A percentile compares a stretch with the other conserved stretches of the same genome.
phyloP scores from a whole-genome alignment of 352 stramenopile genomes.

The Phytophthora tentaculata region DNA sequence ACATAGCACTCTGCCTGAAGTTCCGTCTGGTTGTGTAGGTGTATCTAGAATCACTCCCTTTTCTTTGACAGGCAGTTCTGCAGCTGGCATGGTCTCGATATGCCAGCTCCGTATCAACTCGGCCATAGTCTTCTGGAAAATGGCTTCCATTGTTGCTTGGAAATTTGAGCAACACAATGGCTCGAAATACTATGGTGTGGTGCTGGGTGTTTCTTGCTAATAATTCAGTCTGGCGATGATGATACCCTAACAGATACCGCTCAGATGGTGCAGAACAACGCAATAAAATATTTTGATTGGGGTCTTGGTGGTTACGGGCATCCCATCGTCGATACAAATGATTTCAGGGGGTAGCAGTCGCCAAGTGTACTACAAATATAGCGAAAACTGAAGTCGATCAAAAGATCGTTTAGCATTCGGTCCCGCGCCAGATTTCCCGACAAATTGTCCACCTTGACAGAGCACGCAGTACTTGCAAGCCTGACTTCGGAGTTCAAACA shows the following conservation, averaged over 20 bases:
- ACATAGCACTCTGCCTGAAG: conserved; percentile 9
- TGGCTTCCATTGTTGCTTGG: neutral
- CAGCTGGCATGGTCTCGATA: neutral
- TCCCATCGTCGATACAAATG: neutral
- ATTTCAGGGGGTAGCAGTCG: conserved; percentile 8
- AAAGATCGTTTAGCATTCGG: conserved; percentile 3
- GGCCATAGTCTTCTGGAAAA: conserved; percentile 2
- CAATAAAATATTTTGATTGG: neutral
- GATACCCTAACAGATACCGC: conserved; percentile 5
- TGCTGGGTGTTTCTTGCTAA: neutral
- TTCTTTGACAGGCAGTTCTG: neutral
- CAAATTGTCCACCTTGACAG: neutral
- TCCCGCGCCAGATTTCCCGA: neutral
- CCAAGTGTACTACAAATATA: conserved; percentile 1
- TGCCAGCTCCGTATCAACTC: conserved; percentile 9
- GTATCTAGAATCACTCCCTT: neutral
- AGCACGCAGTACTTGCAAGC: neutral
- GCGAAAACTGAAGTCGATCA: conserved; percentile 9
- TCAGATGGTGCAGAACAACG: conserved; percentile 11
- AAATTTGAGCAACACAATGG: neutral
- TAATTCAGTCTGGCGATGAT: conserved; percentile 3
- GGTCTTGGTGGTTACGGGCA: neutral
- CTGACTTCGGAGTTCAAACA: neutral
- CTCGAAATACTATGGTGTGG: conserved; percentile 13
- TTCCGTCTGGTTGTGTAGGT: conserved; percentile 11